Percentiles rank a stretch among this genome's conserved stretches.
phyloP scores from a whole-genome alignment of 139 green algal genomes.

The Prasinococcaceae sp. region DNA sequence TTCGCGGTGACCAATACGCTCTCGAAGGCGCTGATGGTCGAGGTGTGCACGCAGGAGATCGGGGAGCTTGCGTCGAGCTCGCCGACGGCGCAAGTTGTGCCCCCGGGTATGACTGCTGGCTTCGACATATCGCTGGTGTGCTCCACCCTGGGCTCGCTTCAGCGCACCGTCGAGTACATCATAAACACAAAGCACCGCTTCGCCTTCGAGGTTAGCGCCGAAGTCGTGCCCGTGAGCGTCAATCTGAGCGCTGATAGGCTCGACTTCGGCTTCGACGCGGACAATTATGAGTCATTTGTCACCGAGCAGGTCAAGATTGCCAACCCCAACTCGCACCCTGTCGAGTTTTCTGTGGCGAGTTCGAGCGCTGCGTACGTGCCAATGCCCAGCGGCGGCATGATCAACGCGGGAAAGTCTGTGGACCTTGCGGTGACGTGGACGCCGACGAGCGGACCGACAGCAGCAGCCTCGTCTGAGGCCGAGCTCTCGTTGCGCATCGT shows the following conservation, averaged over 20 bases:
- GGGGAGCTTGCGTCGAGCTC: neutral
- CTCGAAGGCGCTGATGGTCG: neutral
- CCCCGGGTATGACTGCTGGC: constrained; percentile 21
- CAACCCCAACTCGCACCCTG: constrained; percentile 46
- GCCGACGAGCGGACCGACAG: neutral
- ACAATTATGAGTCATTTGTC: constrained; percentile 20
- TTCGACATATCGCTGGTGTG: constrained; percentile 37
- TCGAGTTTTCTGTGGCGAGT: constrained; percentile 34
- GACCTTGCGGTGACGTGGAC: constrained; percentile 8
- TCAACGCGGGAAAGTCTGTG: neutral
- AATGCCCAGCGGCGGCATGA: constrained; percentile 15
- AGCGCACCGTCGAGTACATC: constrained; percentile 40
- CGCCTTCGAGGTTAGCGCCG: constrained; percentile 32
- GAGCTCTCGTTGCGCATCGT: no score
- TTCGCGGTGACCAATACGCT: neutral
- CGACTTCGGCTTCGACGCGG: constrained; percentile 29
- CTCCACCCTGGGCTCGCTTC: constrained; percentile 14
- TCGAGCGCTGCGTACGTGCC: constrained; percentile 28
- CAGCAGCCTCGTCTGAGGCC: neutral
- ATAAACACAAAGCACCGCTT: constrained; percentile 51
- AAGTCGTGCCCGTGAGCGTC: constrained; percentile 35
- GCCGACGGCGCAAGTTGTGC: constrained; percentile 7
- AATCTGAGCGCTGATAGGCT: constrained; percentile 14
- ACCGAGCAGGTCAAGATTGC: constrained; percentile 40
- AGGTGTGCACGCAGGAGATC: neutral